Evolutionary conservation across 1,139 yeast species (phyloP).

Genomic region (Geotrichum europaeum): DNA sequence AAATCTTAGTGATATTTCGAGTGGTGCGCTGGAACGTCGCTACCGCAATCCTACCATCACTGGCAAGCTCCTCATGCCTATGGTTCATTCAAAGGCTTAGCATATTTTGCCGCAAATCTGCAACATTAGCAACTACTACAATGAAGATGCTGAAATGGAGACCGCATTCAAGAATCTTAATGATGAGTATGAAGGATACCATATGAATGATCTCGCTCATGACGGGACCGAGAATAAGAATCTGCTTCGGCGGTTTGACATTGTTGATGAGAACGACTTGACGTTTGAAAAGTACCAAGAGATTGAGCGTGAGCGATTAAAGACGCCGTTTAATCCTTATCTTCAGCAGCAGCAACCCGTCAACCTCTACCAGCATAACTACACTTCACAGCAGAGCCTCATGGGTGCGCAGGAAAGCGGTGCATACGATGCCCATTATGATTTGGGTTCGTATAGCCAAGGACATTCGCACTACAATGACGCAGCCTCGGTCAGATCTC

Average conservation of each 20-base stretch:
- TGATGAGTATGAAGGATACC: constrained; percentile 4
- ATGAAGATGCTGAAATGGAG: constrained; percentile 13
- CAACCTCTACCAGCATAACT: background rate
- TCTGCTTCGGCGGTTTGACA: constrained; percentile 25
- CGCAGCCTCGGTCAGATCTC: background rate
- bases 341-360: background rate
- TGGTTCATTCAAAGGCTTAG: constrained; percentile 33
- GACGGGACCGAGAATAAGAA: constrained; percentile 11
- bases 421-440: background rate
- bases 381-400: background rate
- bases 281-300: constrained; percentile 26
- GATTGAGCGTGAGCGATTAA: constrained; percentile 11
- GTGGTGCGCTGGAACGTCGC: constrained; percentile 25
- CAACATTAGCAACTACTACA: constrained; percentile 1
- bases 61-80: constrained; percentile 31
- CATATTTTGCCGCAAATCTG: constrained; percentile 23
- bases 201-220: constrained; percentile 1
- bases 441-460: background rate
- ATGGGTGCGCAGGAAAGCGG: background rate
- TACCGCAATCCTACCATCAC: constrained; percentile 34
- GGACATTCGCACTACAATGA: background rate
- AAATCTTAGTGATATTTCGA: constrained; percentile 20
- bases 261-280: constrained; percentile 29
- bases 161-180: constrained; percentile 10
- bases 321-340: constrained; percentile 13